phyloP scores from a whole-genome alignment of 768 basidiomycete genomes.

The Fomitopsis serialis region DNA sequence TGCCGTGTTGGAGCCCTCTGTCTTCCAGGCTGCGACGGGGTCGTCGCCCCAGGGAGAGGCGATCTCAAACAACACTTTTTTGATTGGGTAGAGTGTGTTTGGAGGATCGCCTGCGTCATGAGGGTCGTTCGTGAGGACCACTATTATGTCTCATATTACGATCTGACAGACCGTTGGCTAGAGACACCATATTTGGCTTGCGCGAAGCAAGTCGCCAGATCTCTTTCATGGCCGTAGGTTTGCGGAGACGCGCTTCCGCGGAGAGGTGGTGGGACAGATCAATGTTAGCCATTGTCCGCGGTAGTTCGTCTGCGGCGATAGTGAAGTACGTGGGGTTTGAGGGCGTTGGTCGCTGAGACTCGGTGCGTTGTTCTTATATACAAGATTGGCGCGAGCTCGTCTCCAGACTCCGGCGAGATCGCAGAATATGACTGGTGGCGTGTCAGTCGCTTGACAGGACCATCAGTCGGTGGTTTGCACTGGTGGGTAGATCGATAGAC shows the following conservation, averaged over 20 bases:
- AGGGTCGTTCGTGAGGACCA: not conserved
- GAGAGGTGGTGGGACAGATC: slow-evolving; percentile 32
- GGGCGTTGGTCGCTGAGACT: no score
- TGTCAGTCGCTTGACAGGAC: no score
- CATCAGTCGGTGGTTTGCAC: no score
- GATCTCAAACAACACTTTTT: slow-evolving; percentile 26
- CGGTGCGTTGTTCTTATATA: no score
- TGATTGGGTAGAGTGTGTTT: slow-evolving; percentile 26
- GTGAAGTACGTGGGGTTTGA: no score
- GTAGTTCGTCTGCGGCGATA: not conserved
- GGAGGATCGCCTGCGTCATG: slow-evolving; percentile 28
- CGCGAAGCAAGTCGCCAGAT: slow-evolving; percentile 22
- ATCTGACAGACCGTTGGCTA: slow-evolving; percentile 27
- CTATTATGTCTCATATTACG: not conserved
- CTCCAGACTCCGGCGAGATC: no score
- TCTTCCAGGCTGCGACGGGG: slow-evolving; percentile 25
- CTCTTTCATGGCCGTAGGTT: slow-evolving; percentile 29
- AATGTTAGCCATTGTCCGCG: not conserved
- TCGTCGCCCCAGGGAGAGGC: slow-evolving; percentile 22
- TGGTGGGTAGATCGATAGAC: no score
- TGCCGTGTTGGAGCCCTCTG: slow-evolving; percentile 13
- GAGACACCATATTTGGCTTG: slow-evolving; percentile 23
- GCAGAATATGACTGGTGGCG: no score
- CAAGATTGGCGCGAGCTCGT: no score
- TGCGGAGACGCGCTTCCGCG: slow-evolving; percentile 22